These are phyloP conservation scores for Curvularia eragrostidis DNA, from an alignment of 2,329 filamentous ascomycete genomes.

Conservation along the genomic window DNA sequence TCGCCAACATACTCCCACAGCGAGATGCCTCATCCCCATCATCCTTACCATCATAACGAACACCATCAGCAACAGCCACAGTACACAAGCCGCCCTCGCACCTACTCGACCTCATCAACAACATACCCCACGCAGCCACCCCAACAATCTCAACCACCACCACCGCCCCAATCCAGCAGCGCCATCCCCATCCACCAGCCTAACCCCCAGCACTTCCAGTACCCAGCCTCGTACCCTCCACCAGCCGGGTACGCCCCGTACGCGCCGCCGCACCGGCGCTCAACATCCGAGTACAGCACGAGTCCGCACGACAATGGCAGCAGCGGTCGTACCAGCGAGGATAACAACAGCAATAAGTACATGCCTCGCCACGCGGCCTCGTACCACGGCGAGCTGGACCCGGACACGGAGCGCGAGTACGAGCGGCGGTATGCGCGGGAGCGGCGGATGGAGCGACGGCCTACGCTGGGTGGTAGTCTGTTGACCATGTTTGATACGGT, in stretches of 20 bases:
- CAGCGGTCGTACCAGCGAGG: constrained; percentile 2
- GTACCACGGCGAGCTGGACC: constrained; percentile 18
- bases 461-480: constrained; percentile 39
- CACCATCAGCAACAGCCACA: background rate
- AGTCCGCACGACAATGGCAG: constrained; percentile 3
- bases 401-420: constrained; percentile 24
- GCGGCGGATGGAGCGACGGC: constrained; percentile 31
- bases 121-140: background rate
- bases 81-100: constrained; percentile 6
- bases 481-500: constrained; percentile 25
- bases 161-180: background rate
- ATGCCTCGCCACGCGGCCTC: background rate
- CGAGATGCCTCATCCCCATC: background rate
- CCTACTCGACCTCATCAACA: constrained; percentile 12
- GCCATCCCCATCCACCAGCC: constrained; percentile 14
- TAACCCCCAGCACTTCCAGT: background rate
- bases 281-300: constrained; percentile 12
- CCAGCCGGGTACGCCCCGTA: constrained; percentile 9
- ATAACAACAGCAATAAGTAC: background rate
- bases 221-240: constrained; percentile 9
- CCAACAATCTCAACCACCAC: background rate
- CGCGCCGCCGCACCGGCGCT: constrained; percentile 11
- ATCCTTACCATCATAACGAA: background rate
- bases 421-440: constrained; percentile 25
- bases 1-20: constrained; percentile 6